A percentile compares a stretch with the other conserved stretches of the same genome.
Conservation (phyloP, 306 rosid genomes). For the Cercis canadensis region DNA sequence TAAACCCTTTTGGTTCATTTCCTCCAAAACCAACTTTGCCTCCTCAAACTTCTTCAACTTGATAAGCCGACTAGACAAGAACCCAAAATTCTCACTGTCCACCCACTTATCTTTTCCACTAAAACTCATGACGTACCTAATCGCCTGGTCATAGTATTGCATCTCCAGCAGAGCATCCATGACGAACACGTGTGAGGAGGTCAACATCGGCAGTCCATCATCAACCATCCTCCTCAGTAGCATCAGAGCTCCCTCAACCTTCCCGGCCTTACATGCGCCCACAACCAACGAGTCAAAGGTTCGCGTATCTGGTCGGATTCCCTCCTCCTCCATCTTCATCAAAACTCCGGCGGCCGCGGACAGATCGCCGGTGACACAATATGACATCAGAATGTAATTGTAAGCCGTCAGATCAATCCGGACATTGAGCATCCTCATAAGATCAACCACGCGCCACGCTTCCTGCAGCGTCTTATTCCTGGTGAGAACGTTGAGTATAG, state of each 20-base stretch:
- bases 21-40: constrained; percentile 55
- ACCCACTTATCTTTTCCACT: constrained; percentile 50
- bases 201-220: constrained; percentile 50
- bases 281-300: constrained; percentile 69
- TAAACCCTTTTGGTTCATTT: constrained; percentile 55
- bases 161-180: constrained; percentile 39
- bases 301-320: constrained; percentile 42
- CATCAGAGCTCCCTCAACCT: constrained; percentile 63
- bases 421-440: constrained; percentile 44
- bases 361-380: constrained; percentile 47
- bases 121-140: constrained; percentile 52
- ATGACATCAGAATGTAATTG: constrained; percentile 45
- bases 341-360: constrained; percentile 39
- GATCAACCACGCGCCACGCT: constrained; percentile 49
- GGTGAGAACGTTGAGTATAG: constrained; percentile 44
- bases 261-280: constrained; percentile 59
- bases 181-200: constrained; percentile 54
- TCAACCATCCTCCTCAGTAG: constrained; percentile 68
- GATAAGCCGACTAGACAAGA: constrained; percentile 49
- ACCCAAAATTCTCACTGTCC: constrained; percentile 49
- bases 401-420: constrained; percentile 40
- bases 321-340: constrained; percentile 46
- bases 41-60: constrained; percentile 37
- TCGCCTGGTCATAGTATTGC: constrained; percentile 38
- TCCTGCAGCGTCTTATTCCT: constrained; percentile 35